Evolutionary conservation across 257 asterid species (phyloP).

Genomic region (Catharanthus roseus): DNA sequence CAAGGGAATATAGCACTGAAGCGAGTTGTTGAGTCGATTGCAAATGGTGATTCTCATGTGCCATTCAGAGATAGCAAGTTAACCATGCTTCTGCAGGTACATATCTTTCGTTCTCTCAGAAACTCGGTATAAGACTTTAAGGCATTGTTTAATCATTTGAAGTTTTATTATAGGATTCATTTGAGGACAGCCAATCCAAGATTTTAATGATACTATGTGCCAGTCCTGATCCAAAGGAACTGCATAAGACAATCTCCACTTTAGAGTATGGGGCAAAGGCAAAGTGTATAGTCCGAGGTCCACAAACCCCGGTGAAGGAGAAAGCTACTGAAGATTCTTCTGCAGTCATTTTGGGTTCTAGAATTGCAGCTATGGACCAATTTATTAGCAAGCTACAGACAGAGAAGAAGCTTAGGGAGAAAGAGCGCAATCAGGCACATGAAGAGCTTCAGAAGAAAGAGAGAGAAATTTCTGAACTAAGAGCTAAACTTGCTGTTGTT

Average conservation of each 20-base stretch:
- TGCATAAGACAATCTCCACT: conserved; percentile 88
- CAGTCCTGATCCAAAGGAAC: conserved; percentile 87
- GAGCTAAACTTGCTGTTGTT: conserved; percentile 45
- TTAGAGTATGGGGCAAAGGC: conserved; percentile 96
- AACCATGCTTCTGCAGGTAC: conserved; percentile 97
- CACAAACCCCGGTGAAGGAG: conserved; percentile 67
- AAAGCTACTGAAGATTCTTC: conserved; percentile 70
- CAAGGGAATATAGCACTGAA: conserved; percentile 86
- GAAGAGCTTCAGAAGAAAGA: conserved; percentile 59
- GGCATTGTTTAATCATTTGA: conserved; percentile 10
- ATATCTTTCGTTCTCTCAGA: background rate
- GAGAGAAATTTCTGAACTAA: conserved; percentile 54
- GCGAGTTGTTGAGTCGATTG: conserved; percentile 94
- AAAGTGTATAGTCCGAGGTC: conserved; percentile 83
- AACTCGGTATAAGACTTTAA: background rate
- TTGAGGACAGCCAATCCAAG: conserved; percentile 90
- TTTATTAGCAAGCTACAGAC: conserved; percentile 66
- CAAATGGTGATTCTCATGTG: conserved; percentile 94
- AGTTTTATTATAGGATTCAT: conserved; percentile 58
- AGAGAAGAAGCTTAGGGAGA: conserved; percentile 66
- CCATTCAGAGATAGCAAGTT: conserved; percentile 97
- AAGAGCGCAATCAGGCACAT: conserved; percentile 57
- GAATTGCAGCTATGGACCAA: conserved; percentile 79
- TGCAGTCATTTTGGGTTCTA: conserved; percentile 59
- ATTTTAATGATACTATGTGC: conserved; percentile 91